A percentile compares a stretch with the other conserved stretches of the same genome.
Evolutionary conservation across 306 rosid genomes (phyloP).

Genomic region (Sphenostylis stenocarpa): DNA sequence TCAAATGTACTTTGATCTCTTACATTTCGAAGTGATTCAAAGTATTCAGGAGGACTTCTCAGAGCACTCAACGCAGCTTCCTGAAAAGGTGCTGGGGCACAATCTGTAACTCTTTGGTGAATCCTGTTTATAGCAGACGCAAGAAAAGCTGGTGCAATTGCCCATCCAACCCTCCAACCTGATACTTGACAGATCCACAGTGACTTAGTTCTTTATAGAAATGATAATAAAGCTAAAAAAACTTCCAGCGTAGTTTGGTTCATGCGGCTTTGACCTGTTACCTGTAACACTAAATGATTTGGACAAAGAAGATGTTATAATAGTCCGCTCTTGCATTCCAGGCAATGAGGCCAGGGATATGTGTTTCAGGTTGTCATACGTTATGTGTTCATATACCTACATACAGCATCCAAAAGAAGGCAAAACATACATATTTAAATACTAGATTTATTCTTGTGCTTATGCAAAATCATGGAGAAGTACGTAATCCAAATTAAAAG

Average conservation of each 20-base stretch:
- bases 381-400: conserved; percentile 79
- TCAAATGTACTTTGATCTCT: conserved; percentile 11
- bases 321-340: conserved; percentile 80
- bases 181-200: conserved; percentile 29
- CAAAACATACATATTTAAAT: not conserved
- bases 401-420: conserved; percentile 21
- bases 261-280: conserved; percentile 46
- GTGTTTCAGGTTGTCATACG: conserved; percentile 61
- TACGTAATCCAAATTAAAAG: not conserved
- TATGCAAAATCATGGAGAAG: not conserved
- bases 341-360: conserved; percentile 73
- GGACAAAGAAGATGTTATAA: conserved; percentile 82
- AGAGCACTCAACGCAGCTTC: conserved; percentile 87
- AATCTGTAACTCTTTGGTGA: conserved; percentile 65
- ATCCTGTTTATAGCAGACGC: conserved; percentile 80
- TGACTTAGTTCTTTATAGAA: conserved; percentile 7
- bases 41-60: conserved; percentile 68
- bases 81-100: conserved; percentile 92
- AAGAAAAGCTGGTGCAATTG: conserved; percentile 73
- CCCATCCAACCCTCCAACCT: conserved; percentile 99
- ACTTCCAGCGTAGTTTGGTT: conserved; percentile 5
- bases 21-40: conserved; percentile 62
- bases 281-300: conserved; percentile 88
- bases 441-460: not conserved
- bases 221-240: not conserved